Evolutionary conservation across 257 asterid genomes (phyloP).

Genomic region (Prunella vulgaris): DNA sequence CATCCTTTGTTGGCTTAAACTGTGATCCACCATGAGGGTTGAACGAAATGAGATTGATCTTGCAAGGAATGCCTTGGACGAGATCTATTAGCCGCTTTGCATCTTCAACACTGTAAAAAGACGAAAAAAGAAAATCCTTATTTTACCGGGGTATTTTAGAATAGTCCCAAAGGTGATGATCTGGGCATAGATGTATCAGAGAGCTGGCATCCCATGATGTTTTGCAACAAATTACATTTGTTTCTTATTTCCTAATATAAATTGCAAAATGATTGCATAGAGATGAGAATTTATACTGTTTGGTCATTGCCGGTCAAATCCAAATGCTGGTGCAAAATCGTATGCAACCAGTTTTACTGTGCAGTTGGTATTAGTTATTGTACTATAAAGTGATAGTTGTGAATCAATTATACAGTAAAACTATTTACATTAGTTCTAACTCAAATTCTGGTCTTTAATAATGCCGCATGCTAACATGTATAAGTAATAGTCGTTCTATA

Average conservation of each 20-base stretch:
- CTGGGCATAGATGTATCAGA: not conserved
- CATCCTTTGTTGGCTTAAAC: conserved; percentile 69
- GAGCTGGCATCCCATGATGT: not conserved
- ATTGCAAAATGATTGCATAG: not conserved
- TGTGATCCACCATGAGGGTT: conserved; percentile 83
- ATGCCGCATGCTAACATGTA: not conserved
- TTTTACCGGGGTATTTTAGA: not conserved
- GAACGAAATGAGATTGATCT: conserved; percentile 91
- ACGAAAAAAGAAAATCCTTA: not conserved
- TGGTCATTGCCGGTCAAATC: not conserved
- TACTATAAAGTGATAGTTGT: too few species aligned
- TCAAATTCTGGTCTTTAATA: not conserved
- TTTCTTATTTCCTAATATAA: not conserved
- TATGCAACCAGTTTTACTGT: too few species aligned
- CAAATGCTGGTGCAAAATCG: not conserved
- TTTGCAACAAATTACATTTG: not conserved
- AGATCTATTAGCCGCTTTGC: conserved; percentile 74
- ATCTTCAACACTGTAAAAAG: conserved; percentile 58
- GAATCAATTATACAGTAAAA: too few species aligned
- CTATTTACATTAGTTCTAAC: too few species aligned
- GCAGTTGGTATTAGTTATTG: too few species aligned
- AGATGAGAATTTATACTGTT: not conserved
- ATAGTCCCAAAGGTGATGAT: not conserved
- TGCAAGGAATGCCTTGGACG: conserved; percentile 88
- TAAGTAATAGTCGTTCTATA: not conserved